Evolutionary conservation across 257 asterid genomes (phyloP), one percentile per base, ranked within the genome.

Genomic region (Nemophila menziesii): DNA sequence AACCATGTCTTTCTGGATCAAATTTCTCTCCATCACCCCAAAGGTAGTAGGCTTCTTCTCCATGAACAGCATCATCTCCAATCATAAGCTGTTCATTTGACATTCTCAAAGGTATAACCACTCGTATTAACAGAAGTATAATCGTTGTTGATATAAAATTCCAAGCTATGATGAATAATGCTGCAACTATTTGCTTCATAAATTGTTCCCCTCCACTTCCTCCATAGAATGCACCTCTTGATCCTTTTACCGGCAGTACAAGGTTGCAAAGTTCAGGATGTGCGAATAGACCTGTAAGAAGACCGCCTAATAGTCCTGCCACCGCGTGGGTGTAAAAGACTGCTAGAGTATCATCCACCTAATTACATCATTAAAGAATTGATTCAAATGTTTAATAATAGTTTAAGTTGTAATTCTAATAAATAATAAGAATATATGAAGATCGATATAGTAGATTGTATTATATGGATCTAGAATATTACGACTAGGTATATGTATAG

Each of bases 11-110:
- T 0, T 72, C 71, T 0, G 83, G 68, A 57, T 85, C 96, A 19
- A 52, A 84, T 27, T 61, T 72, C 58, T 84, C 95, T 4, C 94
- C 96, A n/a, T 86, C 94, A 3, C 94, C 96, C 96, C 94, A 86
- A 12, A 86, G 70, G 3, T 94, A 89, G 26, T 86, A 86, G 8
- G 96, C 96, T 55, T 82, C 94, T 57, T 86, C 96, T 0, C 96
- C 94, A 17, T 86, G 94, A 4, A 86, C 96, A 0, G 96, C 96
- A 0, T 86, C 96, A 17, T 86, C 96, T 46, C 96, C 96, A 22
- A 82, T 79, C 82, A 74, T 49, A 27, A 86, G 86, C 22, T 86
- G 77, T 46, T 82, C 86, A 0, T 86, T 86, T 2, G 96, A 78
- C 96, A 86, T 86, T 20, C 96, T 63, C 47, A 86, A 40, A 0